Evolutionary conservation across 495 filamentous ascomycete genomes (phyloP).

Genomic region (Rhypophila decipiens): DNA sequence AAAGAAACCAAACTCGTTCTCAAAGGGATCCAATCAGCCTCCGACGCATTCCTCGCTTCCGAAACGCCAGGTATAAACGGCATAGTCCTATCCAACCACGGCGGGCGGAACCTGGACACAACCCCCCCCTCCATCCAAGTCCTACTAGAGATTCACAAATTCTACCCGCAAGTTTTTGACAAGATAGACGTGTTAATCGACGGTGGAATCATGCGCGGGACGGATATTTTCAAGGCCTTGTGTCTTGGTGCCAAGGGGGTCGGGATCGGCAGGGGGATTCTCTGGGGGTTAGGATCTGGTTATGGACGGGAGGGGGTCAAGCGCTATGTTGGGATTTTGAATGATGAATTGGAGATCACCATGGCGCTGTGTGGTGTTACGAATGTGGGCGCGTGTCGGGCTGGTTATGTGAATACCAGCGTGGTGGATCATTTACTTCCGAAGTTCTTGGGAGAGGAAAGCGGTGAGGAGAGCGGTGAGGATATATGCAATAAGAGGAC

Average conservation of each 20-base stretch:
- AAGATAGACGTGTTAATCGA: conserved; percentile 61
- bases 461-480: too few relatives aligned
- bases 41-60: conserved; percentile 53
- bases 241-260: conserved; percentile 60
- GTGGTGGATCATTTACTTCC: conserved; percentile 68
- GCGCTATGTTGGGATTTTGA: conserved; percentile 56
- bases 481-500: too few relatives aligned
- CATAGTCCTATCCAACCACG: conserved; percentile 63
- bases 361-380: conserved; percentile 77
- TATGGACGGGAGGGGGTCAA: conserved; percentile 75
- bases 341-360: conserved; percentile 70
- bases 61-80: conserved; percentile 51
- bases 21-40: conserved; percentile 59
- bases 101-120: conserved; percentile 62
- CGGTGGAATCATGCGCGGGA: conserved; percentile 57
- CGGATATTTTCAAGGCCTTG: conserved; percentile 64
- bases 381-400: conserved; percentile 60
- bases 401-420: conserved; percentile 61
- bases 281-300: conserved; percentile 52
- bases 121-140: conserved; percentile 54
- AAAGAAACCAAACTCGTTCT: conserved; percentile 48
- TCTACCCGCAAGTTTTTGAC: conserved; percentile 54
- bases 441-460: conserved; percentile 26
- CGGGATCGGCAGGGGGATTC: conserved; percentile 56
- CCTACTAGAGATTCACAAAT: conserved; percentile 57